Evolutionary conservation across 306 rosid genomes (phyloP).

Genomic region (Cotoneaster glaucophyllus): DNA sequence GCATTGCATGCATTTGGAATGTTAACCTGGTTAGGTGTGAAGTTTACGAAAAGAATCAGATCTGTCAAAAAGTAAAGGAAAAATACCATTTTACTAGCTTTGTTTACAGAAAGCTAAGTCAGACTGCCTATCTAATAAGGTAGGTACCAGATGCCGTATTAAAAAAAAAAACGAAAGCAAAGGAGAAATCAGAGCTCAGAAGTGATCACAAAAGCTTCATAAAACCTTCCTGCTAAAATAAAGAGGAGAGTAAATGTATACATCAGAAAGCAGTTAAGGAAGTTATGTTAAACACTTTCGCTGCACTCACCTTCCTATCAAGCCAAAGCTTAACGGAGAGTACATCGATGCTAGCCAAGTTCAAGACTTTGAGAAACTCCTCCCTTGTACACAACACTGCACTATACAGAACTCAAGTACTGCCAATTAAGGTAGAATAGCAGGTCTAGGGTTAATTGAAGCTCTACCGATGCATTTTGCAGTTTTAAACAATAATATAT

Average conservation of each 20-base stretch:
- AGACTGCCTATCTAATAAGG: background rate
- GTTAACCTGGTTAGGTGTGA: conserved; percentile 33
- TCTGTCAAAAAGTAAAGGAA: background rate
- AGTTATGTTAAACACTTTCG: background rate
- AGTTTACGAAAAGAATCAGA: conserved; percentile 4
- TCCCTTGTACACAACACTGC: conserved; percentile 44
- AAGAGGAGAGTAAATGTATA: background rate
- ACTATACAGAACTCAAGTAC: conserved; percentile 34
- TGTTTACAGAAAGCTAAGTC: background rate
- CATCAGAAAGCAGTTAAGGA: background rate
- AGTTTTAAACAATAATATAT: background rate
- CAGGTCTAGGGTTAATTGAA: conserved; percentile 5
- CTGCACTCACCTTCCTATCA: conserved; percentile 38
- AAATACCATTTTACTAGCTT: background rate
- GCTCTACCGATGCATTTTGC: conserved; percentile 1
- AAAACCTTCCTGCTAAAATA: background rate
- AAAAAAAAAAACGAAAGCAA: background rate
- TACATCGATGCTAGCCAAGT: conserved; percentile 46
- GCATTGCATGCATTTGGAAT: conserved; percentile 47
- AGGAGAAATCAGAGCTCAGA: background rate
- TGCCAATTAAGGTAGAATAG: conserved; percentile 15
- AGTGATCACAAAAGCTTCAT: background rate
- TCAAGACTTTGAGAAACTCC: conserved; percentile 50
- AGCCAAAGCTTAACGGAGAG: conserved; percentile 45
- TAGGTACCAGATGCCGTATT: background rate